Conservation (phyloP, 176 grass and related monocot species). For the Hsuehochloa calcarea region DNA sequence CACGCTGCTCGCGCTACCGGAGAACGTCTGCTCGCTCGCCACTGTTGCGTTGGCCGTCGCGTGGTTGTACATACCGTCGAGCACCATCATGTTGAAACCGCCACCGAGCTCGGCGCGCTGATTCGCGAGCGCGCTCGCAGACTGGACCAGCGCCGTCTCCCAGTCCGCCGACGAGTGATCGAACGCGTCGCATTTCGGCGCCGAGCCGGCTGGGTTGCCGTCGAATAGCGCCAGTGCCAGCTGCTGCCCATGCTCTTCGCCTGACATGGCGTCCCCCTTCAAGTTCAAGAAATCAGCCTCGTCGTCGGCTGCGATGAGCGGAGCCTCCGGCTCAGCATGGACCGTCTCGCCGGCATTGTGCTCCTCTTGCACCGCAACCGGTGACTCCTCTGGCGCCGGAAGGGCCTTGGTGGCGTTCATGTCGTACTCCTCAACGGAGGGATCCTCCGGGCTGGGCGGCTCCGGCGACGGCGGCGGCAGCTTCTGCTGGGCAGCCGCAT, state of each 20-base stretch:
- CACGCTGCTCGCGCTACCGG: conserved; percentile 68
- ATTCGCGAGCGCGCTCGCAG: conserved; percentile 47
- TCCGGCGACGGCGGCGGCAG: conserved; percentile 16
- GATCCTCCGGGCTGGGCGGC: conserved; percentile 15
- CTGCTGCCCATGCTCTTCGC: conserved; percentile 52
- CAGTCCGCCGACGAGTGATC: conserved; percentile 48
- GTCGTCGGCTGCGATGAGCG: neutral
- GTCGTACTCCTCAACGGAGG: conserved; percentile 23
- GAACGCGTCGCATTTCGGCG: conserved; percentile 40
- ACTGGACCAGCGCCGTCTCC: conserved; percentile 70
- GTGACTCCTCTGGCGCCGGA: conserved; percentile 35
- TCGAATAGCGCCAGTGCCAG: conserved; percentile 65
- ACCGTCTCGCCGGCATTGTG: neutral
- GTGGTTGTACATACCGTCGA: conserved; percentile 78
- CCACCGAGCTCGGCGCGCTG: conserved; percentile 62
- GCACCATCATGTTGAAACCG: conserved; percentile 61
- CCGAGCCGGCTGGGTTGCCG: conserved; percentile 22
- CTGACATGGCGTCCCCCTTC: conserved; percentile 50
- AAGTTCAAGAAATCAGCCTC: conserved; percentile 66
- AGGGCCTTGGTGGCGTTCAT: conserved; percentile 54
- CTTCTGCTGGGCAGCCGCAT: conserved; percentile 24
- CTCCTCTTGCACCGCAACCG: neutral
- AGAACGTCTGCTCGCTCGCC: conserved; percentile 10
- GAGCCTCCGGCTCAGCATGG: neutral
- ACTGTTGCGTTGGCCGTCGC: conserved; percentile 9